These are phyloP conservation scores for Colletotrichum sp. DNA, from an alignment of 2,329 filamentous ascomycete genomes.

Conservation along the genomic window DNA sequence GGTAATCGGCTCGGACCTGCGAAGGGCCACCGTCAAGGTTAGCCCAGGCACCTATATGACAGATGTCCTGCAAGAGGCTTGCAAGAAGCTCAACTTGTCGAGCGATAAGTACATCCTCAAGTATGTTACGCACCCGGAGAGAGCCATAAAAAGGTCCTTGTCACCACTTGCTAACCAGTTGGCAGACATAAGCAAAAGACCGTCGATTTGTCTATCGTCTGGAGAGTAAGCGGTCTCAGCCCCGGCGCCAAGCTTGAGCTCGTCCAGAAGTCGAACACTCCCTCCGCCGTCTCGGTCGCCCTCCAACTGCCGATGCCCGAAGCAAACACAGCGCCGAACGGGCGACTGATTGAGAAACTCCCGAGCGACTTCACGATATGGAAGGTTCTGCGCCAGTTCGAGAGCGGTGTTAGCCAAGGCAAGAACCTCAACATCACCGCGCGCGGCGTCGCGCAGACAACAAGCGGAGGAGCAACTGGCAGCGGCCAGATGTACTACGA, in stretches of 20 bases:
- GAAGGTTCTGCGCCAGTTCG: constrained; percentile 89
- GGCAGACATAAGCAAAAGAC: constrained; percentile 80
- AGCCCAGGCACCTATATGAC: constrained; percentile 80
- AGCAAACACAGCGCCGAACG: constrained; percentile 63
- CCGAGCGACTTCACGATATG: constrained; percentile 88
- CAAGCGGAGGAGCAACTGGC: constrained; percentile 54
- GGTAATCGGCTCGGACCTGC: constrained; percentile 81
- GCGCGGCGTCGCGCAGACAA: constrained; percentile 72
- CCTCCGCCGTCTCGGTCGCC: constrained; percentile 86
- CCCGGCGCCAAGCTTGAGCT: constrained; percentile 93
- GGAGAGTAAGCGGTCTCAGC: constrained; percentile 81
- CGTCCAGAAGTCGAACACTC: constrained; percentile 83
- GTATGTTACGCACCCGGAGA: constrained; percentile 46
- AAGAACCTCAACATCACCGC: constrained; percentile 82
- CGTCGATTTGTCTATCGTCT: constrained; percentile 84
- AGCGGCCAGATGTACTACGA: constrained; percentile 88
- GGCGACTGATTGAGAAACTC: constrained; percentile 82
- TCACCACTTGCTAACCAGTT: background rate
- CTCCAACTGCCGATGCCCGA: constrained; percentile 81
- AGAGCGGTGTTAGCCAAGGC: constrained; percentile 69
- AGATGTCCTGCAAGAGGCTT: constrained; percentile 88
- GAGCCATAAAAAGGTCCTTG: background rate
- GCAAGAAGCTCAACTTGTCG: constrained; percentile 77
- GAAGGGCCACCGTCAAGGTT: constrained; percentile 82
- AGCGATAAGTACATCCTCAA: constrained; percentile 82